These are phyloP conservation scores for Geotrichum candidum DNA, from an alignment of 1,139 yeast species.

Conservation along the genomic window DNA sequence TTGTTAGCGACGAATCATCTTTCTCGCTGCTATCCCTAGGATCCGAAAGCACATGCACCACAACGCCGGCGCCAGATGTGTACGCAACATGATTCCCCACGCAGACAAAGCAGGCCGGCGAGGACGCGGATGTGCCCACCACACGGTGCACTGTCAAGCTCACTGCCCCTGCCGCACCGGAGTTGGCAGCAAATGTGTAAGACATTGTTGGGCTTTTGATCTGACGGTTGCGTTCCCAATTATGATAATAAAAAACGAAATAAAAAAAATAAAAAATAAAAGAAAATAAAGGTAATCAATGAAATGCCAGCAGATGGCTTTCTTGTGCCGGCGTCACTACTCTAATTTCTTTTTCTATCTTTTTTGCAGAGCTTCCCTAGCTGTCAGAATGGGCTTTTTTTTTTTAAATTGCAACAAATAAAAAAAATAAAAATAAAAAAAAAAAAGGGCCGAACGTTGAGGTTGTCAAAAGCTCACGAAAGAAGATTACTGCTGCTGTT, in stretches of 20 bases:
- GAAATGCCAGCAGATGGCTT: not conserved
- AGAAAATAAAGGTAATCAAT: not conserved
- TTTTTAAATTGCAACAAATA: no score
- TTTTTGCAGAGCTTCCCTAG: not conserved
- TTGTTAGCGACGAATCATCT: not conserved
- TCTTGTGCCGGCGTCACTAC: not conserved
- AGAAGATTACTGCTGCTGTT: no score
- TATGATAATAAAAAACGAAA: not conserved
- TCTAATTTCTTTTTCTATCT: not conserved
- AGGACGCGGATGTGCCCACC: conserved; percentile 42
- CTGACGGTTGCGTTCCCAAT: no score
- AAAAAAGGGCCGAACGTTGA: no score
- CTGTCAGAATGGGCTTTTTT: no score
- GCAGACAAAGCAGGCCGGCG: conserved; percentile 38
- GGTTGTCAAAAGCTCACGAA: no score
- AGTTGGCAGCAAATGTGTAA: not conserved
- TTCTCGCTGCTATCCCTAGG: not conserved
- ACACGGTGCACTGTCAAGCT: conserved; percentile 21
- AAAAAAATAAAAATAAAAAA: no score
- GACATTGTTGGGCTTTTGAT: not conserved
- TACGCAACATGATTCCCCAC: conserved; percentile 47
- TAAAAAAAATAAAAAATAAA: not conserved
- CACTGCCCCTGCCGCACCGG: not conserved
- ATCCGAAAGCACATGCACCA: conserved; percentile 25
- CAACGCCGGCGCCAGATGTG: conserved; percentile 66